A percentile compares a stretch with the other conserved stretches of the same genome.
Evolutionary conservation across 2,329 filamentous ascomycete genomes (phyloP).

Genomic region (Apiospora sp.): DNA sequence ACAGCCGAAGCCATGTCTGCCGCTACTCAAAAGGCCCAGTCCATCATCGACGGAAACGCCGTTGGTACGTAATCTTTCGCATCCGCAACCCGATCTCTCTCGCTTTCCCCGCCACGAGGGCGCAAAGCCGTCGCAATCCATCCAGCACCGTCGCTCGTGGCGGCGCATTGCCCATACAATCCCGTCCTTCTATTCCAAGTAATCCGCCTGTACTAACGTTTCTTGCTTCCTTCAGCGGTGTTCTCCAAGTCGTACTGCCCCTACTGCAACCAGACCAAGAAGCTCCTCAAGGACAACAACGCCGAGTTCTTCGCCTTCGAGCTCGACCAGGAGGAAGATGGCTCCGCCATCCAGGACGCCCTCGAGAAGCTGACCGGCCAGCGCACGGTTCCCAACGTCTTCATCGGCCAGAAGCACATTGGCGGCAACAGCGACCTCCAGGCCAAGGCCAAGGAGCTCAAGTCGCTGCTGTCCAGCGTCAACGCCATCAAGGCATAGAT

Average conservation of each 20-base stretch:
- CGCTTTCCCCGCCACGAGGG: slow-evolving; percentile 13
- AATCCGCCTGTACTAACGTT: slow-evolving; percentile 24
- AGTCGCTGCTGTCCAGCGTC: slow-evolving; percentile 68
- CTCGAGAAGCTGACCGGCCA: slow-evolving; percentile 83
- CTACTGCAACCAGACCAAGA: slow-evolving; percentile 85
- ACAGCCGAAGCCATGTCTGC: slow-evolving; percentile 78
- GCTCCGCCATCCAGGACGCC: slow-evolving; percentile 81
- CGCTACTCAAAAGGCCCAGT: slow-evolving; percentile 83
- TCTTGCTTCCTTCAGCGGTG: slow-evolving; percentile 66
- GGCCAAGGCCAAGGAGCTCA: slow-evolving; percentile 70
- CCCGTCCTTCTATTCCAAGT: neutral
- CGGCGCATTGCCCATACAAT: neutral
- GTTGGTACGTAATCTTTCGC: slow-evolving; percentile 68
- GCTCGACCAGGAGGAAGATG: slow-evolving; percentile 86
- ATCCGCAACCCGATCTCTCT: neutral
- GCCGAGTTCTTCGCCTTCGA: slow-evolving; percentile 81
- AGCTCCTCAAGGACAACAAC: slow-evolving; percentile 71
- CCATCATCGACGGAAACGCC: slow-evolving; percentile 87
- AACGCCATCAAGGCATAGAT: slow-evolving; percentile 40
- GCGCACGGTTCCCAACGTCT: slow-evolving; percentile 94
- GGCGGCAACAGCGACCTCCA: slow-evolving; percentile 94
- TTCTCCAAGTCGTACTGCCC: slow-evolving; percentile 98
- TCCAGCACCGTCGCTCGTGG: slow-evolving; percentile 1
- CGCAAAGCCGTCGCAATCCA: neutral
- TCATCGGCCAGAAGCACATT: slow-evolving; percentile 89